Conservation (phyloP, 73 alveolate species). For the Diophrys appendiculata region DNA sequence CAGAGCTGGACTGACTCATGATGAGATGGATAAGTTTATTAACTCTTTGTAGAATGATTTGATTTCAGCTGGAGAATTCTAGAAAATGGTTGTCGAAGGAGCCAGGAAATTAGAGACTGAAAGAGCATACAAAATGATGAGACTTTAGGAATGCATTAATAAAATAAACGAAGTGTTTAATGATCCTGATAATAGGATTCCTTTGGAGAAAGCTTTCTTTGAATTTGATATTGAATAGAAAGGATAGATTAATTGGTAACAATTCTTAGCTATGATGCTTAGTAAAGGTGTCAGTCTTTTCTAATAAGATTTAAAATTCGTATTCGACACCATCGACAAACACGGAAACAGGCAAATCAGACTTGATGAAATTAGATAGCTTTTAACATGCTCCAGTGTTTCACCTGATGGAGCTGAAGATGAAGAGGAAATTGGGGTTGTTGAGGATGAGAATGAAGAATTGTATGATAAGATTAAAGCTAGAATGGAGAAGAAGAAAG, state of each 20-base stretch:
- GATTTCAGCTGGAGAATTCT: constrained; percentile 36
- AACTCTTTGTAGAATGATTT: constrained; percentile 28
- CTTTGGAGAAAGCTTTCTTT: constrained; percentile 40
- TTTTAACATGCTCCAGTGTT: background rate
- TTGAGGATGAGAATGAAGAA: constrained; percentile 24
- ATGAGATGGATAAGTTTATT: constrained; percentile 45
- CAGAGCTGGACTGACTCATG: constrained; percentile 52
- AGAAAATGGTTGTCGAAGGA: constrained; percentile 47
- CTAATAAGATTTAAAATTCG: background rate
- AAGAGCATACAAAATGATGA: constrained; percentile 21
- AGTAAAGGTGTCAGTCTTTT: background rate
- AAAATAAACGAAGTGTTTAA: constrained; percentile 15
- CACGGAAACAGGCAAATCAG: constrained; percentile 22
- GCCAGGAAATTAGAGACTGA: constrained; percentile 45
- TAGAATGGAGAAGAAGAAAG: background rate
- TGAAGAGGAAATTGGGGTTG: background rate
- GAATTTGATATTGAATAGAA: constrained; percentile 43
- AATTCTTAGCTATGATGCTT: background rate
- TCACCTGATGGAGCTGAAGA: background rate
- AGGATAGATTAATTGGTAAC: constrained; percentile 28
- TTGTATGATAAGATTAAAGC: constrained; percentile 18
- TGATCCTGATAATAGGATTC: constrained; percentile 18
- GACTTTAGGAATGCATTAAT: constrained; percentile 37
- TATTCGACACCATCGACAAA: background rate
- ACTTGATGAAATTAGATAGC: constrained; percentile 33